Base-by-base conservation (phyloP, 208 protist species). In the Crithidia bombi region DNA sequence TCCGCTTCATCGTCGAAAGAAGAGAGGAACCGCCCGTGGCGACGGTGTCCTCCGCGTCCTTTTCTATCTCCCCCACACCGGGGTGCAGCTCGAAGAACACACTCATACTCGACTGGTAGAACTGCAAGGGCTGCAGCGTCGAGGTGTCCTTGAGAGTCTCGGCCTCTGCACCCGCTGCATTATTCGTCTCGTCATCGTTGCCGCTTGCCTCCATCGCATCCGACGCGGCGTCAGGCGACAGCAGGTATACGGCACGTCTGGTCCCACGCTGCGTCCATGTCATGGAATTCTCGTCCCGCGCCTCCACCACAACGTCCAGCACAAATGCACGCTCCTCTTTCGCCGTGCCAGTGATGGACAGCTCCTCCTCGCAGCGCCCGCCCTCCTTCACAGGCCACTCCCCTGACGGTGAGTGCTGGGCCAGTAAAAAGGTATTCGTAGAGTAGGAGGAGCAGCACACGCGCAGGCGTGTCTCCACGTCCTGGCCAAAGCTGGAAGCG, bases 71-170 rank as follows among this genome's bases (percentile, higher is more conserved):
- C 1, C 10, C 58, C 6, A 41, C 25, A 35, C 17, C 4, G 0
- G 58, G 12, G n/a, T 51, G n/a, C 19, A 79, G 54, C 61, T 79
- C 69, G 46, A 71, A 78, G 49, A 78, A 74, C 10, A 78, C 39
- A 21, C 55, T 69, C 49, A 73, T n/a, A 9, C 41, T 59, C 2
- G 36, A 56, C 19, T 54, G 41, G 49, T 65, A 74, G 33, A 32
- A 25, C 6, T 41, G n/a, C 2, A 15, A 3, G 6, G 51, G 46
- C 26, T 54, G 65, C 56, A 55, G 19, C 5, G 36, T 51, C 49
- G 56, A 35, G 11, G 28, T 44, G 6, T 52, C 19, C 9, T 41
- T 41, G n/a, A 5, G 17, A 35, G 17, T 49, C 26, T 62, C 50
- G 12, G 21, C 25, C 10, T 38, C 49, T 12, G 39, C 39, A n/a